Base-by-base conservation (phyloP, 305 asterid genomes). In the Coffea humblotiana region DNA sequence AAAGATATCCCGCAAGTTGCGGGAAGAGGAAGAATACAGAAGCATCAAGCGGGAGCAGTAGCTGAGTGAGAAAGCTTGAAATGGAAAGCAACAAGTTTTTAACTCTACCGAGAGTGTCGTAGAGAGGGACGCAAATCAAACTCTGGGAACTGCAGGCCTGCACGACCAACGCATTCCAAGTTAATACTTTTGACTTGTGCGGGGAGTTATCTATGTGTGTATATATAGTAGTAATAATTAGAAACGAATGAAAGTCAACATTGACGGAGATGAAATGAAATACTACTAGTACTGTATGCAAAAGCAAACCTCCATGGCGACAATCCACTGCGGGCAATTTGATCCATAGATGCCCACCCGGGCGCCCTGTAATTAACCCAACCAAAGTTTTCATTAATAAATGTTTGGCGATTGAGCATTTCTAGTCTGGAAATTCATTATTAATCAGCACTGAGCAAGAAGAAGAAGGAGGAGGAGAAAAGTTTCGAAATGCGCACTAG, bases 291-390 rank as follows among this genome's bases (percentile, higher is more conserved):
- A 29, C 32, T 29, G 19, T 56, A n/a, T 18, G 25, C 63, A 56
- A 56, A 56, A 40, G 43, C 63, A 56, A 6, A 92, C 99, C 99
- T 94, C 95, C 99, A 96, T 94, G 25, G 97, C 96, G 73, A 96
- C 97, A 78, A 96, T 91, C 99, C 99, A 96, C 84, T 96, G 97
- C 77, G 99, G 98, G 86, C 98, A 96, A 80, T 96, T 96, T 49
- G 94, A 47, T 75, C 99, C 98, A 83, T 96, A 96, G 63, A 96
- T 86, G 80, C 99, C 99, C 79, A 95, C 79, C 74, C 95, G 88
- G 84, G 91, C 93, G 37, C 97, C 97, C 99, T 95, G 77, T 19
- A 14, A 78, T 63, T 21, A 66, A 7, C 51, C 16, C 27, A 52
- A 79, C 48, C 6, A 40, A 40, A 40, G 32, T 40, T 40, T 40